Base-by-base conservation (phyloP, 2,329 filamentous ascomycete species). In the Clathrospora elynae region DNA sequence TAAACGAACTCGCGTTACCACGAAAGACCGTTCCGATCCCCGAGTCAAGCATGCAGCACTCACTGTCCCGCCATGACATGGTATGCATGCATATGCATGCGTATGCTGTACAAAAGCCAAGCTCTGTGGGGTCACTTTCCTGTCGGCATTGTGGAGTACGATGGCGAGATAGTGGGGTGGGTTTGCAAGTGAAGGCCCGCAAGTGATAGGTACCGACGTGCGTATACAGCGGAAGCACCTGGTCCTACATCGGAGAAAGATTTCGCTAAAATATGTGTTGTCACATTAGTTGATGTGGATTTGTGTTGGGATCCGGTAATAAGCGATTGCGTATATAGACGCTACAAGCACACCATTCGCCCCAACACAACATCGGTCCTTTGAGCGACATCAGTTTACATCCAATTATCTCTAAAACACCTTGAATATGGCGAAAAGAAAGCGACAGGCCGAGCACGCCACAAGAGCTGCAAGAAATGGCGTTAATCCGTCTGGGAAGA, bases 281-380 rank as follows among this genome's bases (percentile, higher is more conserved):
- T 30, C 28, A 32, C 28, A 40, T 13, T 18, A 18, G 42, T 41
- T 32, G 39, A 22, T 11, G 24, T 39, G 35, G 34, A 37, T 54
- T 40, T 37, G n/a, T 38, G 35, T 42, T 49, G 25, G 38, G 23
- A 20, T 42, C 22, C 29, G 29, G 36, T 43, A 44, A 49, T 51
- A 57, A 55, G 53, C 53, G 55, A 65, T 66, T 53, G 60, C 62
- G 62, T 60, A 49, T 51, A 55, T 50, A 43, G 35, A 18, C 20
- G 49, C 41, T 38, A 35, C 33, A 46, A 65, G 58, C 60, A 66
- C 60, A 61, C 51, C 59, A 62, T 64, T 49, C 35, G 46, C 55
- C 46, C 53, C 51, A 52, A 46, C 33, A 49, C 18, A 41, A 55
- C 42, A 28, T 32, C 36, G 31, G 38, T 46, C 35, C 30, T 24